phyloP scores from a whole-genome alignment of 2,329 filamentous ascomycete genomes.

The Fusarium sp. region DNA sequence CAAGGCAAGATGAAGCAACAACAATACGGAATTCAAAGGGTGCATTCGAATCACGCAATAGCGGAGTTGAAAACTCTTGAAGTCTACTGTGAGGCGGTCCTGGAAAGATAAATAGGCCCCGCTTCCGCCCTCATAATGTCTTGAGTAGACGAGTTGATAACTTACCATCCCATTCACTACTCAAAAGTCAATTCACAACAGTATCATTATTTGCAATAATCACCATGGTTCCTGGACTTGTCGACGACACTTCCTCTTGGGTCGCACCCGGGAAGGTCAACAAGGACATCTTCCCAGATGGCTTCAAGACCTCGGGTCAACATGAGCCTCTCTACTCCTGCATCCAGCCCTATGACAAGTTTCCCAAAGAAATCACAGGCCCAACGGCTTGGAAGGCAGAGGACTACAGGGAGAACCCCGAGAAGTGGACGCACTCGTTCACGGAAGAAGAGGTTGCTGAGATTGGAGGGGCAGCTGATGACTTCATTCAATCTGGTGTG shows the following conservation, averaged over 20 bases:
- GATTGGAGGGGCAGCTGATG: constrained; percentile 10
- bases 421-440: constrained; percentile 80
- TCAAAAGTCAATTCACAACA: background rate
- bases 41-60: constrained; percentile 2
- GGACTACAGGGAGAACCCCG: constrained; percentile 71
- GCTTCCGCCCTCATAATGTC: background rate
- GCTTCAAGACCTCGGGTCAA: constrained; percentile 72
- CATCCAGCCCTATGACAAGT: constrained; percentile 75
- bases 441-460: constrained; percentile 52
- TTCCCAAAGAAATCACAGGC: constrained; percentile 77
- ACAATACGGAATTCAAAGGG: background rate
- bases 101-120: background rate
- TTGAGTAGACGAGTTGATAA: background rate
- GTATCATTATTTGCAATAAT: background rate
- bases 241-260: background rate
- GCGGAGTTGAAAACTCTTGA: background rate
- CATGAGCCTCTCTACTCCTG: constrained; percentile 75
- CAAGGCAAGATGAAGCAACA: constrained; percentile 2
- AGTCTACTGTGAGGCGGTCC: background rate
- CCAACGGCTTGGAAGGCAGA: constrained; percentile 78
- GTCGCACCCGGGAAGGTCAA: background rate
- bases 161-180: background rate
- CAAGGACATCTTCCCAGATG: constrained; percentile 55
- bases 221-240: background rate
- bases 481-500: constrained; percentile 13